Base-by-base conservation (phyloP, 140 eudicot species). In the Senecio squalidus region DNA sequence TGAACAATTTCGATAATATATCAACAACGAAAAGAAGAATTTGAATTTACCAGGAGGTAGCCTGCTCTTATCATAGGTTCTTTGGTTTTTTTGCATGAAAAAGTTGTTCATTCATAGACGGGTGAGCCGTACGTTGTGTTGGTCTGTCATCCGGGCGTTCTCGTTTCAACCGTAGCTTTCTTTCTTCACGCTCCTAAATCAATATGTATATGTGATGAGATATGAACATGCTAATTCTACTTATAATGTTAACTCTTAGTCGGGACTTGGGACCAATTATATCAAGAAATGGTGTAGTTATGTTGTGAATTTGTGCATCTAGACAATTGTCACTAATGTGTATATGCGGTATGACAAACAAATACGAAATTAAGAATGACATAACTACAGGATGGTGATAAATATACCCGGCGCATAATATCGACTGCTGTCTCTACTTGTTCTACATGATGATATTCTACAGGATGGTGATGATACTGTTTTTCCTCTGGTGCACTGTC, bases 131-230 rank as follows among this genome's bases (percentile, higher is more conserved):
- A 60, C 74, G 82, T 30, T 76, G 82, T 24, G 61, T 40, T 51
- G 83, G 83, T 64, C 76, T 76, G 17, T 92, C 99, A 84, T 92
- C 93, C 9, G 88, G 80, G 10, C 81, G 96, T 60, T 87, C 96
- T 77, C 93, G 73, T 72, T 76, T 89, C 70, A 92, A 34, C 43
- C 93, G 66, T 51, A 66, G 93, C 21, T 74, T 80, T 70, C 98
- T 84, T 77, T 92, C 98, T 70, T 92, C 98, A 41, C 98, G 98
- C 61, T 87, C 98, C 98, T 92, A 77, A 75, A 55, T 33, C 59
- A 70, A 57, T 49, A 66, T 30, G 55, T 6, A 26, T 16, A 28
- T 16, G 14, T 53, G 9, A 23, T 0, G n/a, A 48, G 23, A 17
- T 17, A 41, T 15, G 16, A 41, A 44, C 9, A 44, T 10, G 21